Evolutionary conservation across 2,329 filamentous ascomycete genomes (phyloP).

Genomic region (Clonostachys chloroleuca): DNA sequence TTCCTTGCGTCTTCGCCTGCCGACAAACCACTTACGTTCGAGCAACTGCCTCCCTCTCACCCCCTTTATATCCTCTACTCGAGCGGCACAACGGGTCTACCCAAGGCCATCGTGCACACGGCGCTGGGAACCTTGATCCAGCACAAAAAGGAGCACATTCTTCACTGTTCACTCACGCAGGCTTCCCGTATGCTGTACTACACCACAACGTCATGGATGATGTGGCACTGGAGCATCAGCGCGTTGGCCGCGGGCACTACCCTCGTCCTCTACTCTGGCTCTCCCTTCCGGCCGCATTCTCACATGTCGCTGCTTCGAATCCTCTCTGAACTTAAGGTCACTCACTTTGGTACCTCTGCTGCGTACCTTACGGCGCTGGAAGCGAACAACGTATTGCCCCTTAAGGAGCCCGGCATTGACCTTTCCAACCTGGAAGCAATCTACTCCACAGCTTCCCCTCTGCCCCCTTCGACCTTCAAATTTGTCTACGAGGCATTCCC

Average conservation of each 20-base stretch:
- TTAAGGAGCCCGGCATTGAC: constrained; percentile 45
- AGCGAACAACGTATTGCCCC: constrained; percentile 62
- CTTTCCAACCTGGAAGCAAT: constrained; percentile 72
- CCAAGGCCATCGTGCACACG: constrained; percentile 94
- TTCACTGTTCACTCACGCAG: constrained; percentile 77
- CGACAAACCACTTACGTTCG: constrained; percentile 53
- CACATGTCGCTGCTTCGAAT: constrained; percentile 79
- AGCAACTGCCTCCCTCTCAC: constrained; percentile 77
- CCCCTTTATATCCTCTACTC: constrained; percentile 94
- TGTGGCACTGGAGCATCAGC: constrained; percentile 97
- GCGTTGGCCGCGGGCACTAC: constrained; percentile 79
- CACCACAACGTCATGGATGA: constrained; percentile 97
- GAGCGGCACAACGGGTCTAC: constrained; percentile 79
- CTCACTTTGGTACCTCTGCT: constrained; percentile 91
- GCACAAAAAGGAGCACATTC: constrained; percentile 92
- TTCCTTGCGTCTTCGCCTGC: constrained; percentile 38
- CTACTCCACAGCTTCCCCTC: constrained; percentile 88
- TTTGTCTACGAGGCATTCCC: constrained; percentile 88
- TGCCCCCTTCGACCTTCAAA: constrained; percentile 87
- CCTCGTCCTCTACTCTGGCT: constrained; percentile 86
- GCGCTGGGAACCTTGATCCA: constrained; percentile 86
- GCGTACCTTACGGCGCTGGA: constrained; percentile 92
- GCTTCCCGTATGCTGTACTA: constrained; percentile 83
- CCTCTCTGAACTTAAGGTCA: constrained; percentile 76
- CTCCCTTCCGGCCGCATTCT: constrained; percentile 77